phyloP scores from a whole-genome alignment of 2,329 filamentous ascomycete species.

The Colletotrichum sp. region DNA sequence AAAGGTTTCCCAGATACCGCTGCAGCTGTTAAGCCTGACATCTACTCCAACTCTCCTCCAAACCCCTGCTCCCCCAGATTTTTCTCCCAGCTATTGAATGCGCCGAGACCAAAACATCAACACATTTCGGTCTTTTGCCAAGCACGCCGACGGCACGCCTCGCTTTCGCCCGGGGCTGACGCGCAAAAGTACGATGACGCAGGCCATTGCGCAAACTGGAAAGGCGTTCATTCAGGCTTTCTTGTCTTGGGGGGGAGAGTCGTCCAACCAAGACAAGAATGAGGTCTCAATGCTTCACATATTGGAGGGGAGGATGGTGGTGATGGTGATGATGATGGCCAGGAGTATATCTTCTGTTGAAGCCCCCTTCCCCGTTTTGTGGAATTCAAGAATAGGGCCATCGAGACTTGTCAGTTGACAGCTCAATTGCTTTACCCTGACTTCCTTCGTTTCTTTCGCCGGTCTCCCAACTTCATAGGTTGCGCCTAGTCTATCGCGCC shows the following conservation, averaged over 20 bases:
- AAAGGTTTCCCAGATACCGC: neutral
- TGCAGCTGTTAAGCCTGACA: neutral
- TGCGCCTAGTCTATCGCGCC: neutral
- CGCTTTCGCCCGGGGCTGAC: slow-evolving; percentile 16
- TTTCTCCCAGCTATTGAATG: neutral
- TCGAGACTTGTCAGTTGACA: neutral
- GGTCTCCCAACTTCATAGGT: neutral
- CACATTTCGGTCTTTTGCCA: neutral
- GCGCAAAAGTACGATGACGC: slow-evolving; percentile 13
- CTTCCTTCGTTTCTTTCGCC: neutral
- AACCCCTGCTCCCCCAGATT: neutral
- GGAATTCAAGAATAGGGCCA: neutral
- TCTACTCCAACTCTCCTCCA: neutral
- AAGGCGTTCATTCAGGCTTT: neutral
- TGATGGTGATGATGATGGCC: neutral
- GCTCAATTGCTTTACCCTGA: rapidly evolving
- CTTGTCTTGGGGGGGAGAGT: neutral
- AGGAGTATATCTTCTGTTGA: neutral
- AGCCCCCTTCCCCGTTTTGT: neutral
- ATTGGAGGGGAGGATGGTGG: too few relatives aligned
- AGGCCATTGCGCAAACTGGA: neutral
- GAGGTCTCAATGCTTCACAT: too few relatives aligned
- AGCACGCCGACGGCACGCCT: slow-evolving; percentile 6
- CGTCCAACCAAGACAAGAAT: neutral
- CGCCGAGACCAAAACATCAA: neutral